phyloP scores from a whole-genome alignment of 2,329 filamentous ascomycete species.

The Diaporthe destruens region DNA sequence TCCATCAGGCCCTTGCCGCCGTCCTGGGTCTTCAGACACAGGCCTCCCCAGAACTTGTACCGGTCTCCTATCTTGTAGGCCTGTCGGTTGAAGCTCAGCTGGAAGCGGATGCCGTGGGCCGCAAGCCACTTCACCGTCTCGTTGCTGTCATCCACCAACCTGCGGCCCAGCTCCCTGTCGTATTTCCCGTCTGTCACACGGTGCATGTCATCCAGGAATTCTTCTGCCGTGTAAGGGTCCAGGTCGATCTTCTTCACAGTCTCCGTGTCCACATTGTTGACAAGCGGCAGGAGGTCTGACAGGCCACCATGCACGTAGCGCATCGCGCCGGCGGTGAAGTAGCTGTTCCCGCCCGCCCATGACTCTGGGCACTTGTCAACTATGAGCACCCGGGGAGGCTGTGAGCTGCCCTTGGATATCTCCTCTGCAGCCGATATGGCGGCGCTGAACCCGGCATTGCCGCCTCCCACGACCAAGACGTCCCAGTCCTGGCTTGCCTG shows the following conservation, averaged over 20 bases:
- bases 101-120: conserved; percentile 66
- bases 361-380: conserved; percentile 70
- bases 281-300: conserved; percentile 68
- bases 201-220: conserved; percentile 69
- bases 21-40: conserved; percentile 69
- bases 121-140: conserved; percentile 67
- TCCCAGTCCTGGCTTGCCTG: conserved; percentile 47
- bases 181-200: conserved; percentile 68
- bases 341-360: conserved; percentile 74
- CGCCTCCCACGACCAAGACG: conserved; percentile 70
- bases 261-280: conserved; percentile 67
- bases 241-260: conserved; percentile 67
- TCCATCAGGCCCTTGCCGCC: conserved; percentile 71
- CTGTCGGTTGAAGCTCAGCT: conserved; percentile 74
- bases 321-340: conserved; percentile 75
- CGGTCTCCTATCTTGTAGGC: conserved; percentile 72
- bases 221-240: conserved; percentile 63
- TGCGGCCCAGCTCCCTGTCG: conserved; percentile 60
- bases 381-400: conserved; percentile 59
- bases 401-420: conserved; percentile 47
- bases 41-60: conserved; percentile 75
- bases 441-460: conserved; percentile 74
- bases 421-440: conserved; percentile 67
- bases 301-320: conserved; percentile 69
- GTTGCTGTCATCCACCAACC: conserved; percentile 65